These are phyloP conservation scores for Lathyrus tuberosus DNA, from an alignment of 306 rosid species.

Conservation along the genomic window DNA sequence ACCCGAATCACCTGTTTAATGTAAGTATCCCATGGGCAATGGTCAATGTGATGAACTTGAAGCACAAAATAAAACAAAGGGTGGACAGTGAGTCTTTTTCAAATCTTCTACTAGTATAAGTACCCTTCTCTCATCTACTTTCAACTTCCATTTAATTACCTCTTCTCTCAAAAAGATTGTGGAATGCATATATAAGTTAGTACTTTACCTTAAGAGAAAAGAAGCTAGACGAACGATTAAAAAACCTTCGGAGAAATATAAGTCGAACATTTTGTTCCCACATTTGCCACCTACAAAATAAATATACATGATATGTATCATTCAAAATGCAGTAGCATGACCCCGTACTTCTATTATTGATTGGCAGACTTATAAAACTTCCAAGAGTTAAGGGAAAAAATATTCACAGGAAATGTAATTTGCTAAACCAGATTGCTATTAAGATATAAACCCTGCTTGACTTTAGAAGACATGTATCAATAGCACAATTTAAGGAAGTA, in stretches of 20 bases:
- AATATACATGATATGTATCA: slow-evolving; percentile 36
- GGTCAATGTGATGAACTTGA: slow-evolving; percentile 34
- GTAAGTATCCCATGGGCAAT: slow-evolving; percentile 36
- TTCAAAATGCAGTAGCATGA: slow-evolving; percentile 7
- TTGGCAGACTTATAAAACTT: slow-evolving; percentile 16
- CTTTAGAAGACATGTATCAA: slow-evolving; percentile 15
- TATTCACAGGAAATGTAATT: slow-evolving; percentile 33
- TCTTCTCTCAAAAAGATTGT: slow-evolving; percentile 27
- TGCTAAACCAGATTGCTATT: slow-evolving; percentile 25
- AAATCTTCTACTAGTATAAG: slow-evolving; percentile 27
- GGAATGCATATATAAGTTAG: slow-evolving; percentile 19
- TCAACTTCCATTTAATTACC: slow-evolving; percentile 22
- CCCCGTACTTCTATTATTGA: slow-evolving; percentile 16
- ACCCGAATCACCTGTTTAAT: slow-evolving; percentile 67
- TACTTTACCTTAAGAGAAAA: slow-evolving; percentile 72
- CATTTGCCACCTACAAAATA: slow-evolving; percentile 76
- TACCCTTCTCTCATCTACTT: slow-evolving; percentile 14
- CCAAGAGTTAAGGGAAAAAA: slow-evolving; percentile 34
- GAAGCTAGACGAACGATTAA: slow-evolving; percentile 53
- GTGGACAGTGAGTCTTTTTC: neutral
- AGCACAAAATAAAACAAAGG: slow-evolving; percentile 22
- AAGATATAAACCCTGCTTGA: slow-evolving; percentile 4
- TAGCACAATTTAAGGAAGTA: slow-evolving; percentile 27
- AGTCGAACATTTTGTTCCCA: slow-evolving; percentile 54
- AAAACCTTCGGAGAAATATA: slow-evolving; percentile 49